Percentiles rank a stretch among this genome's conserved stretches.
Evolutionary conservation across 176 grass and related monocot genomes (phyloP).

Genomic region (Rhynchospora breviuscula): DNA sequence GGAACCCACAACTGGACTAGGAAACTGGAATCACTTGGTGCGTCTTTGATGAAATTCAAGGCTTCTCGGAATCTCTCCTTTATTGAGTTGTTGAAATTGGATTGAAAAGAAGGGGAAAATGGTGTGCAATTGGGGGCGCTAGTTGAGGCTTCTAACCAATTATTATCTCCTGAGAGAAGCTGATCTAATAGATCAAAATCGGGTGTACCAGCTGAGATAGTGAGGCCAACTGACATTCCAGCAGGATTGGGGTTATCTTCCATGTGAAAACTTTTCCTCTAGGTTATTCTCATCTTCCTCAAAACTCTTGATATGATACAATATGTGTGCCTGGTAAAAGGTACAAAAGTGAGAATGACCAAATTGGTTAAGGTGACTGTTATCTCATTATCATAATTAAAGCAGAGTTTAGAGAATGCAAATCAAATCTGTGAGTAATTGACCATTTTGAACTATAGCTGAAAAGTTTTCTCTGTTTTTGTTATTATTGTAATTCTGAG

Average conservation of each 20-base stretch:
- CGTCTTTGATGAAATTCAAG: conserved; percentile 49
- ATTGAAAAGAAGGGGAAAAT: conserved; percentile 40
- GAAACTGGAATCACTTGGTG: conserved; percentile 42
- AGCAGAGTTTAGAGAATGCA: not conserved
- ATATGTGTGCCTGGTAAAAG: conserved; percentile 13
- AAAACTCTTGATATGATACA: conserved; percentile 19
- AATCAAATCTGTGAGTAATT: not conserved
- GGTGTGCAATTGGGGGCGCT: conserved; percentile 36
- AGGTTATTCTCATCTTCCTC: conserved; percentile 45
- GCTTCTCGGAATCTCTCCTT: conserved; percentile 56
- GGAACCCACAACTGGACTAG: conserved; percentile 94
- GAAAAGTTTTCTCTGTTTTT: not conserved
- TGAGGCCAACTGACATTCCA: conserved; percentile 32
- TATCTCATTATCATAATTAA: not conserved
- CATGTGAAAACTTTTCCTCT: conserved; percentile 46
- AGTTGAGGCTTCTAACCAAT: conserved; percentile 46
- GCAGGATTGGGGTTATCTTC: conserved; percentile 43
- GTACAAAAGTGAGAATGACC: conserved; percentile 4
- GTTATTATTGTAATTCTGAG: not conserved
- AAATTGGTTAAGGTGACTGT: not conserved
- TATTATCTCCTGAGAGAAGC: conserved; percentile 48
- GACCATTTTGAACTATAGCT: not conserved
- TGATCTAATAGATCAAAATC: conserved; percentile 87
- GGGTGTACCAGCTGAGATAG: conserved; percentile 38
- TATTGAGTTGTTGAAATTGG: conserved; percentile 9